These are phyloP conservation scores for Cladosporium halotolerans DNA, from an alignment of 2,329 filamentous ascomycete species.

Conservation along the genomic window DNA sequence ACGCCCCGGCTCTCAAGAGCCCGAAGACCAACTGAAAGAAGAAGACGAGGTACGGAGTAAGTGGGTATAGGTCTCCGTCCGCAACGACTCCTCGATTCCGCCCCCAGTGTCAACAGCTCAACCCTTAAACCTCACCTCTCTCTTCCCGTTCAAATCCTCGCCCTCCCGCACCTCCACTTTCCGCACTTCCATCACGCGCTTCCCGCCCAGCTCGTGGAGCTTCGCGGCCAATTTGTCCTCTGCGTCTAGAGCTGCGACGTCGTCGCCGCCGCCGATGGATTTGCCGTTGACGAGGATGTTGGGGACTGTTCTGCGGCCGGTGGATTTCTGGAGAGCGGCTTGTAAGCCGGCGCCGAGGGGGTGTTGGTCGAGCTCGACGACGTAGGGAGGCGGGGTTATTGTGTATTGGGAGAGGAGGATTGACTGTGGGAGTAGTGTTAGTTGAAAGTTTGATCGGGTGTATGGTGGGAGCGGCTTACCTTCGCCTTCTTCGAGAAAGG, in stretches of 20 bases:
- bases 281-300: slow-evolving; percentile 84
- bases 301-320: slow-evolving; percentile 78
- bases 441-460: not conserved
- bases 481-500: slow-evolving; percentile 82
- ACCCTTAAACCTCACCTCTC: slow-evolving; percentile 6
- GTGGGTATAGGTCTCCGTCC: too few relatives aligned
- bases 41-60: too few relatives aligned
- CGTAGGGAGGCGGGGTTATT: slow-evolving; percentile 73
- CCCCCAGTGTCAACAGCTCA: not conserved
- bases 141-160: not conserved
- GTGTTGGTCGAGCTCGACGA: slow-evolving; percentile 86
- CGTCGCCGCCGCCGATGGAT: slow-evolving; percentile 86
- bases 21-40: too few relatives aligned
- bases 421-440: slow-evolving; percentile 27
- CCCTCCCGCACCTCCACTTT: slow-evolving; percentile 5
- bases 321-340: slow-evolving; percentile 62
- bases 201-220: slow-evolving; percentile 67
- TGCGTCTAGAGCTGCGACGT: slow-evolving; percentile 62
- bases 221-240: slow-evolving; percentile 62
- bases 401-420: slow-evolving; percentile 78
- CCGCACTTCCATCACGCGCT: slow-evolving; percentile 44
- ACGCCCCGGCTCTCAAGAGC: too few relatives aligned
- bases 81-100: too few relatives aligned
- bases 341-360: slow-evolving; percentile 67
- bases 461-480: slow-evolving; percentile 18